These are phyloP conservation scores for Dendrobium huoshanense DNA, from an alignment of 106 monocot genomes.

Conservation along the genomic window DNA sequence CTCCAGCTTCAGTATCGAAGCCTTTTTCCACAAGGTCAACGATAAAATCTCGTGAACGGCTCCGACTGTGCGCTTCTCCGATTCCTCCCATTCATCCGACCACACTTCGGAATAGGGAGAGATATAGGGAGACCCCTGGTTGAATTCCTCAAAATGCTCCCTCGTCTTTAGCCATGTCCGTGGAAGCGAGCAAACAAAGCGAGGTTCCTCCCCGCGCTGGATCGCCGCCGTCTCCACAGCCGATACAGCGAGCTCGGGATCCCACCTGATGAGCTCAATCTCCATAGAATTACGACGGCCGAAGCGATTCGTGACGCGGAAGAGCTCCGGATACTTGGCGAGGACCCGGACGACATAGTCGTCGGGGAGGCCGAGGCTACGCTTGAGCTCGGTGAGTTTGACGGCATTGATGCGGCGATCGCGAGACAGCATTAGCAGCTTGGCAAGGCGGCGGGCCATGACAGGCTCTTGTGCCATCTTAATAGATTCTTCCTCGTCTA, in stretches of 20 bases:
- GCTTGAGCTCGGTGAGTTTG: constrained; percentile 67
- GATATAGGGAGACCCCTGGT: constrained; percentile 41
- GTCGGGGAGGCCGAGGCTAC: constrained; percentile 70
- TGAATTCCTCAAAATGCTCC: constrained; percentile 59
- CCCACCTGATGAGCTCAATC: constrained; percentile 69
- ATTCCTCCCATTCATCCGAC: constrained; percentile 10
- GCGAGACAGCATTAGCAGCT: constrained; percentile 71
- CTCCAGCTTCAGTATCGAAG: constrained; percentile 78
- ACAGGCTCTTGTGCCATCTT: constrained; percentile 25
- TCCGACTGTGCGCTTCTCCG: constrained; percentile 62
- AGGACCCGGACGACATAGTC: constrained; percentile 65
- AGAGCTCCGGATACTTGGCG: constrained; percentile 41
- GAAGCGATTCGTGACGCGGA: constrained; percentile 41
- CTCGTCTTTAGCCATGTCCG: constrained; percentile 50
- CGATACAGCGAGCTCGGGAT: constrained; percentile 54
- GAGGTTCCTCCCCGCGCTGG: constrained; percentile 18
- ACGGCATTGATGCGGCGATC: constrained; percentile 51
- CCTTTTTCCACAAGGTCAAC: constrained; percentile 83
- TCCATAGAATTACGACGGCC: constrained; percentile 63
- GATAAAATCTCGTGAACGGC: constrained; percentile 83
- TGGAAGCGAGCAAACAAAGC: constrained; percentile 56
- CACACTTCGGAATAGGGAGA: constrained; percentile 51
- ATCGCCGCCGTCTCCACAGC: constrained; percentile 30
- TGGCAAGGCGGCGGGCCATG: constrained; percentile 51
- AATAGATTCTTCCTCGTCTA: constrained; percentile 54